A percentile compares a stretch with the other conserved stretches of the same genome.
Conservation (phyloP, 139 green algal species). For the Chlamydomonas sphaeroides region DNA sequence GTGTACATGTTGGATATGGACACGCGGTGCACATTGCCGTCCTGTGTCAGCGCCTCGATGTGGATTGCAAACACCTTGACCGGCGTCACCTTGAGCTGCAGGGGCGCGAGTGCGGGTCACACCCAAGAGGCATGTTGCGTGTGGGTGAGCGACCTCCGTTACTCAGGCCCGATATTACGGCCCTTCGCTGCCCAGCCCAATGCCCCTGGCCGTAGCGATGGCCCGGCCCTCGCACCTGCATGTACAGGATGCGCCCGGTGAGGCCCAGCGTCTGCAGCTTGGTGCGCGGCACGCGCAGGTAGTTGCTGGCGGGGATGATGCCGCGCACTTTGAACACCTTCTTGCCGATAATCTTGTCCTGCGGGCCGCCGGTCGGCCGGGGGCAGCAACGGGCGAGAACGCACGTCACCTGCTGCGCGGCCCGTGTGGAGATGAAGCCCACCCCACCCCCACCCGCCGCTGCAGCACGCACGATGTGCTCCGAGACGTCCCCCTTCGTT, state of each 20-base stretch:
- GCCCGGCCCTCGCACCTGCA: slow-evolving; percentile 59
- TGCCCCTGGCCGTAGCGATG: too few relatives aligned
- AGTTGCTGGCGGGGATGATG: slow-evolving; percentile 48
- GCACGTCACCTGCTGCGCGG: too few relatives aligned
- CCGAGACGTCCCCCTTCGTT: slow-evolving; percentile 66
- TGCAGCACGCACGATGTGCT: slow-evolving; percentile 58
- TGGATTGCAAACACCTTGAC: slow-evolving; percentile 73
- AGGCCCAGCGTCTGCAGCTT: slow-evolving; percentile 58
- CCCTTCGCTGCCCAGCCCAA: too few relatives aligned
- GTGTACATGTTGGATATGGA: slow-evolving; percentile 78
- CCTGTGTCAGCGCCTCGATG: slow-evolving; percentile 58
- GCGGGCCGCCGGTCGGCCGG: too few relatives aligned
- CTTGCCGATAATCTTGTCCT: slow-evolving; percentile 63
- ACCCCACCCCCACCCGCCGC: too few relatives aligned
- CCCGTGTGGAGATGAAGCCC: too few relatives aligned
- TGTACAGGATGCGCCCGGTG: slow-evolving; percentile 75
- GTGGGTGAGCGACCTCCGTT: too few relatives aligned
- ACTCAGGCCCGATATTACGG: too few relatives aligned
- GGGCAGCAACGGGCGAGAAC: too few relatives aligned
- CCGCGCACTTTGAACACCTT: slow-evolving; percentile 55
- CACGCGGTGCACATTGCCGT: slow-evolving; percentile 65
- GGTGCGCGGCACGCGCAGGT: slow-evolving; percentile 58
- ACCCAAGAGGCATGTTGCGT: too few relatives aligned
- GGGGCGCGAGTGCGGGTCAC: too few relatives aligned
- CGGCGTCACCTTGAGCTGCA: slow-evolving; percentile 55